A percentile compares a stretch with the other conserved stretches of the same genome.
Conservation (phyloP, 139 green algal species). For the Pseudopediastrum boryanum region DNA sequence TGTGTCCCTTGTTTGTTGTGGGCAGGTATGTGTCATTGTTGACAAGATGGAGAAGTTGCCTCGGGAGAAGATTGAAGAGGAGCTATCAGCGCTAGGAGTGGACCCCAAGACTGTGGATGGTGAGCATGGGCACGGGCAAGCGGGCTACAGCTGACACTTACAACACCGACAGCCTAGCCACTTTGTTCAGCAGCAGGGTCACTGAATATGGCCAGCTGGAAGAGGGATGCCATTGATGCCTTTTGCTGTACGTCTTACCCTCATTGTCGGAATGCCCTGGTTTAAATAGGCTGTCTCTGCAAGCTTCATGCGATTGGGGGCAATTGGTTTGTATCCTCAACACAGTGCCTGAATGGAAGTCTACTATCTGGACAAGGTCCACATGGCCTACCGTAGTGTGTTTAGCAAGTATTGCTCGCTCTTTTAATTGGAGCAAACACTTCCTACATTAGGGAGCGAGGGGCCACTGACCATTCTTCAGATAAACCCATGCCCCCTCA, state of each 20-base stretch:
- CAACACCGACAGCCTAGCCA: not conserved
- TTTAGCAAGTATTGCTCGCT: too few relatives aligned
- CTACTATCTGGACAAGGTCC: too few relatives aligned
- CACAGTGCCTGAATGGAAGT: not conserved
- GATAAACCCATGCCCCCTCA: too few relatives aligned
- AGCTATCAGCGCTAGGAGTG: constrained; percentile 75
- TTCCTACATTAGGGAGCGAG: too few relatives aligned
- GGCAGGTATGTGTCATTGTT: constrained; percentile 87
- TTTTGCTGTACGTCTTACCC: too few relatives aligned
- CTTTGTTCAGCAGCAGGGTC: not conserved
- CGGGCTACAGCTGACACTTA: not conserved
- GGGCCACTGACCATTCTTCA: too few relatives aligned
- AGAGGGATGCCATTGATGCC: too few relatives aligned
- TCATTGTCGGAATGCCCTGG: too few relatives aligned
- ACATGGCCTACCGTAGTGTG: too few relatives aligned
- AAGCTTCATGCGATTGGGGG: not conserved
- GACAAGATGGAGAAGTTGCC: constrained; percentile 96
- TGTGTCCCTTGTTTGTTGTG: not conserved
- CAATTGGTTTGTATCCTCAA: not conserved
- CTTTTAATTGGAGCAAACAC: too few relatives aligned
- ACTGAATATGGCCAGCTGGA: too few relatives aligned
- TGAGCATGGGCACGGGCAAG: constrained; percentile 4
- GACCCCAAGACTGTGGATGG: constrained; percentile 55
- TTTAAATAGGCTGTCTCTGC: too few relatives aligned
- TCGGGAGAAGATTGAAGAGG: constrained; percentile 71